phyloP scores from a whole-genome alignment of 2,329 filamentous ascomycete genomes.

The Sordariomycetes sp. region DNA sequence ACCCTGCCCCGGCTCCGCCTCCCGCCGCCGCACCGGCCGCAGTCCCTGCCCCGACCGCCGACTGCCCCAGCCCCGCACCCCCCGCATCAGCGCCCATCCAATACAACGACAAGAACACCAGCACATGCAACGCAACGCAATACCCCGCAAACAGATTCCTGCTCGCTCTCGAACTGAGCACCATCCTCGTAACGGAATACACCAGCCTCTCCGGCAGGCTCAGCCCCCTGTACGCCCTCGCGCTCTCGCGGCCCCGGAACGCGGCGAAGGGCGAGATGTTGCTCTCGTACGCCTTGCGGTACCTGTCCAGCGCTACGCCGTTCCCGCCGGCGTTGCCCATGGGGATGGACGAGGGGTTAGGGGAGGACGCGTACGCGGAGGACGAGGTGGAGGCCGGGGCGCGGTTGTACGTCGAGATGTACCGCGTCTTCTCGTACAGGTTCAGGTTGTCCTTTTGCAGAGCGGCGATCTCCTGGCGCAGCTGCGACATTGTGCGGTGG shows the following conservation, averaged over 20 bases:
- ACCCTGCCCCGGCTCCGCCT: constrained; percentile 25
- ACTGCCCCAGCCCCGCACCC: constrained; percentile 42
- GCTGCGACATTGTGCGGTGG: constrained; percentile 68
- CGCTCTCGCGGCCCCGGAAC: constrained; percentile 86
- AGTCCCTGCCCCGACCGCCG: constrained; percentile 14
- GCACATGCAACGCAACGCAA: constrained; percentile 73
- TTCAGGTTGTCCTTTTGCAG: constrained; percentile 93
- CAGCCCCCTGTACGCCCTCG: constrained; percentile 86
- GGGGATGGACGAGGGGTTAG: constrained; percentile 61
- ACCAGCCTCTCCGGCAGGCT: constrained; percentile 80
- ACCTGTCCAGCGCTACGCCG: constrained; percentile 63
- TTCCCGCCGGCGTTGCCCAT: constrained; percentile 37
- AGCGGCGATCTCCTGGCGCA: constrained; percentile 81
- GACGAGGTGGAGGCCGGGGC: constrained; percentile 43
- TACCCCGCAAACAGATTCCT: constrained; percentile 90
- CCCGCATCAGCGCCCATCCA: constrained; percentile 62
- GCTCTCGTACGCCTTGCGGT: constrained; percentile 84
- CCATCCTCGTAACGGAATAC: constrained; percentile 81
- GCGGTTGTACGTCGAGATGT: constrained; percentile 86
- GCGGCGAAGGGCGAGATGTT: constrained; percentile 93
- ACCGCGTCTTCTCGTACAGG: constrained; percentile 94
- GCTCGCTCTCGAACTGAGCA: constrained; percentile 79
- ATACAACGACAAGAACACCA: constrained; percentile 80
- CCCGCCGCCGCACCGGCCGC: constrained; percentile 19
- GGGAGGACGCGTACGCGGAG: constrained; percentile 55